A percentile compares a stretch with the other conserved stretches of the same genome.
phyloP scores from a whole-genome alignment of 805 yeast species.

The Ogataea chonburiensis region DNA sequence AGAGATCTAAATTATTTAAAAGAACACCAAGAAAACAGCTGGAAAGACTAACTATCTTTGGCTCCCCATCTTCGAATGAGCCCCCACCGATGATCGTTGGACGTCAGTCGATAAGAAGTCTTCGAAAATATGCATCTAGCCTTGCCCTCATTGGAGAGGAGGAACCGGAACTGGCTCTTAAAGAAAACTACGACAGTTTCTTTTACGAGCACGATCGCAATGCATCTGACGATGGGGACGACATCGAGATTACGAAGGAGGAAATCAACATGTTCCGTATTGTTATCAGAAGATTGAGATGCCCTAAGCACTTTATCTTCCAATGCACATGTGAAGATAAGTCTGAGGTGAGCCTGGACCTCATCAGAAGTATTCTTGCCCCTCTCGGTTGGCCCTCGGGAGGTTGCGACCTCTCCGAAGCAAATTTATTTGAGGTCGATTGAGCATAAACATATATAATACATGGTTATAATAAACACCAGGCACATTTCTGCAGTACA shows the following conservation, averaged over 20 bases:
- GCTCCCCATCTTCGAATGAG: slow-evolving; percentile 19
- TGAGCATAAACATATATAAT: slow-evolving; percentile 5
- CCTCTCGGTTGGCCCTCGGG: slow-evolving; percentile 2
- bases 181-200: slow-evolving; percentile 2
- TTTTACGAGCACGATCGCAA: slow-evolving; percentile 1
- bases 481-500: slow-evolving; percentile 2
- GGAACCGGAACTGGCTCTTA: slow-evolving; percentile 8
- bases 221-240: slow-evolving; percentile 7
- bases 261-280: slow-evolving; percentile 31
- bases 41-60: slow-evolving; percentile 25
- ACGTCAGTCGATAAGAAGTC: slow-evolving; percentile 20
- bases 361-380: slow-evolving; percentile 1
- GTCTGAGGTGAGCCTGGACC: not conserved
- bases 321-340: slow-evolving; percentile 27
- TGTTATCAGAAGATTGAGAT: slow-evolving; percentile 20
- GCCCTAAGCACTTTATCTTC: slow-evolving; percentile 30
- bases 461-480: not conserved
- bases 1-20: slow-evolving; percentile 26
- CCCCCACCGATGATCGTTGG: slow-evolving; percentile 4
- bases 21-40: slow-evolving; percentile 28
- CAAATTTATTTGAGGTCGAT: slow-evolving; percentile 5
- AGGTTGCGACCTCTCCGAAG: not conserved
- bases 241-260: slow-evolving; percentile 21
- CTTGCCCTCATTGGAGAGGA: slow-evolving; percentile 24
- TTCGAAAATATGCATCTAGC: slow-evolving; percentile 24